Evolutionary conservation across 192 early-diverging fungal genomes (phyloP), one percentile per base, ranked within the genome.

Genomic region (Coemansia sp.): DNA sequence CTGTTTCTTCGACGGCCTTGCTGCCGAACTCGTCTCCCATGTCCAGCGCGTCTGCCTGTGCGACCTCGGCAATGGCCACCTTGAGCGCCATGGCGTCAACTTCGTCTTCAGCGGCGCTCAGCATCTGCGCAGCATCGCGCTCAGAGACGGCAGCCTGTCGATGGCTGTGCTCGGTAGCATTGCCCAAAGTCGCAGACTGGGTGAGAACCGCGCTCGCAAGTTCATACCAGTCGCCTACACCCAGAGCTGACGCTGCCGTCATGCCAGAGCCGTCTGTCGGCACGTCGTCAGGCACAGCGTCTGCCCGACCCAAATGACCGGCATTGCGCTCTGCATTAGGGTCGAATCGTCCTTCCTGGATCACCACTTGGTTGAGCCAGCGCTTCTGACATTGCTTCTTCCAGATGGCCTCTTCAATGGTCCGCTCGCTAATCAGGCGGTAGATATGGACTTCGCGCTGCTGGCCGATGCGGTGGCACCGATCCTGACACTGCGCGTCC

Each of bases 391-490:
- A 87, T n/a, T 88, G 88, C 63, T 90, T 91, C 54, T 80, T 80
- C 60, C 88, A 84, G 43, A 91, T 90, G 40, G 89, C 88, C 62
- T 91, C 88, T 71, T 91, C 90, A 19, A 90, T 83, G 12, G 88
- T 88, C 35, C 81, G 79, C 44, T 87, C 84, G 53, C 83, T 86
- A 10, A 91, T 86, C 66, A 91, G 84, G 1, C 90, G 81, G 65
- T 89, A 91, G 26, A 91, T 88, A 48, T 86, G 83, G n/a, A 91
- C 90, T 58, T 89, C 88, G 7, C 87, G 73, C 21, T 82, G 84
- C 72, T 99, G 97, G 1, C 97, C 94, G 58, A 95, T 98, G 56
- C 97, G 88, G 80, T 98, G 94, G 24, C 94, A 95, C 21, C 97
- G 86, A 8, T 94, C 93, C 88, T 97, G 95, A 19, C 94, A 95